Evolutionary conservation across 2,329 filamentous ascomycete genomes (phyloP).

Genomic region (Grosmannia clavigera): DNA sequence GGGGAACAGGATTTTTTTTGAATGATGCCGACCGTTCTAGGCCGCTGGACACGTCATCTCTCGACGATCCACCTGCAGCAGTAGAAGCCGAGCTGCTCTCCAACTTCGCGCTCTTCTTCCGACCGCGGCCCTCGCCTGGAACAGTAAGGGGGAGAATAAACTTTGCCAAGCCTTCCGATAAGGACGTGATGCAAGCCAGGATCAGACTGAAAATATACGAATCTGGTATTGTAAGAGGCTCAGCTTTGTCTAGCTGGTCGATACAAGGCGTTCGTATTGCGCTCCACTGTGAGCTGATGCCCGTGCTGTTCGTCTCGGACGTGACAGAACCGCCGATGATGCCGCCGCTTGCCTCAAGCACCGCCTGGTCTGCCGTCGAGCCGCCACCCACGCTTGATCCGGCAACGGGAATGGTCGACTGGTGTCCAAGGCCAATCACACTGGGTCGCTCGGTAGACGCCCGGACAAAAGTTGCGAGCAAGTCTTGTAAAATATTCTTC

Average conservation of each 20-base stretch:
- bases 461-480: slow-evolving; percentile 82
- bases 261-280: slow-evolving; percentile 76
- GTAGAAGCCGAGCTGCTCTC: slow-evolving; percentile 32
- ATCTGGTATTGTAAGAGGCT: slow-evolving; percentile 71
- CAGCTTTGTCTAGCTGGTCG: slow-evolving; percentile 86
- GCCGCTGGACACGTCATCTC: slow-evolving; percentile 13
- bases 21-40: slow-evolving; percentile 53
- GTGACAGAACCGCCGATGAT: slow-evolving; percentile 67
- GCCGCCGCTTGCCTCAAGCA: slow-evolving; percentile 78
- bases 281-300: slow-evolving; percentile 89
- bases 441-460: slow-evolving; percentile 82
- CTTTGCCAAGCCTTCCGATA: slow-evolving; percentile 87
- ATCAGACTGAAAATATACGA: slow-evolving; percentile 90
- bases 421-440: slow-evolving; percentile 77
- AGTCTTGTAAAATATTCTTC: slow-evolving; percentile 65
- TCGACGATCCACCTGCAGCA: slow-evolving; percentile 19
- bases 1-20: slow-evolving; percentile 62
- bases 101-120: slow-evolving; percentile 35
- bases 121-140: slow-evolving; percentile 49
- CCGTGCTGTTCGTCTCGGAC: slow-evolving; percentile 54
- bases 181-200: slow-evolving; percentile 73
- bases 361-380: slow-evolving; percentile 63
- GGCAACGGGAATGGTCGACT: slow-evolving; percentile 69
- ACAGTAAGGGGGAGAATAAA: slow-evolving; percentile 88
- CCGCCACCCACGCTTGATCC: slow-evolving; percentile 43